Evolutionary conservation across 2,329 filamentous ascomycete genomes (phyloP), one percentile per base, ranked within the genome.

Genomic region (Pestalotiopsis sp.): DNA sequence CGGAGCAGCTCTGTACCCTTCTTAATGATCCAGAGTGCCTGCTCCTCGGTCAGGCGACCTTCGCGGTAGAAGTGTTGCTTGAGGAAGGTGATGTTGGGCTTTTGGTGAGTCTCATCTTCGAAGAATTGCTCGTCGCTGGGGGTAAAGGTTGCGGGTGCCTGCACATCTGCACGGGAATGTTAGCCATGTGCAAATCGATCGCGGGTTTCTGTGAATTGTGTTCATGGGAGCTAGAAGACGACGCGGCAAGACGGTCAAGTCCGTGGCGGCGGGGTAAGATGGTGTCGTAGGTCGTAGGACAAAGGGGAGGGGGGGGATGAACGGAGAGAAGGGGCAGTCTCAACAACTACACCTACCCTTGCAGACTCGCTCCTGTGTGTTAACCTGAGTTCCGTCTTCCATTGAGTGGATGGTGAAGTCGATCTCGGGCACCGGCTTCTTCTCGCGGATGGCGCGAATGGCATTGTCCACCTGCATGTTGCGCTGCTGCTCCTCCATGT

Each of bases 1-100:
- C 92, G 92, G 76, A 99, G 87, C 64, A 99, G 84, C 80, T 98
- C 93, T 68, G 94, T 94, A 71, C 95, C 96, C 75, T 92, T 91
- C 76, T 90, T 89, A 80, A 99, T 91, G 77, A 99, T 99, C 91
- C 92, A 98, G 81, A 99, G 86, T 69, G 96, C 96, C 85, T 99
- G 96, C 76, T 98, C 95, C 80, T 99, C 95, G 61, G 95, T 98
- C 79, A 99, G 86, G 74, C 96, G 94, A 71, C 96, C 96, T 85
- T 99, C 96, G 73, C 96, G 92, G 81, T 98, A 98, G 82, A 99
- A 97, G 80, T 99, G 96, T 82, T 98, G 94, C 87, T 98, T 99
- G 73, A 99, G 87, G 80, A 98, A 99, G 77, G 91, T 87, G 72
- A 99, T 91, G 81, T 98, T 92, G 74, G 96, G 96, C 86, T 98